Base-by-base conservation (phyloP, 345 rosid species). In the Noccaea bulbosa region DNA sequence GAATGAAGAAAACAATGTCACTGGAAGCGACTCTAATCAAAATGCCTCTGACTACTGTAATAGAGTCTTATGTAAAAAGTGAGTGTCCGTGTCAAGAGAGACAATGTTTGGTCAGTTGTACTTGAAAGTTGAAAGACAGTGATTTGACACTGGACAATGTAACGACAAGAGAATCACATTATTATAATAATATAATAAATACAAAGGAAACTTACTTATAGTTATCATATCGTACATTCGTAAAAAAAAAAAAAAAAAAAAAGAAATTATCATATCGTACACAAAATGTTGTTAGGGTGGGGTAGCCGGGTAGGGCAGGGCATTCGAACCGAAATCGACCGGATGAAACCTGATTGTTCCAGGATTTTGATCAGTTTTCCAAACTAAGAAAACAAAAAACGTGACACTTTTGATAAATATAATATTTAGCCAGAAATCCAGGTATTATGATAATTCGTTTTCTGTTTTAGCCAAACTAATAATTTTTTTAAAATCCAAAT, bases 101-200 rank as follows among this genome's bases (percentile, higher is more conserved):
- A 70, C 67, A 70, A 49, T 39, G 44, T 48, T 41, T 50, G 52
- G 41, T 60, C 74, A 60, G 6, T 70, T 49, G 74, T 70, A 70
- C 74, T 70, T 60, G 2, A n/a, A 2, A 7, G 67, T 70, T 60
- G 2, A n/a, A 2, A 7, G 67, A 70, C 22, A 60, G 60, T 60
- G 74, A 70, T 49, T 70, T 70, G 74, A 60, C 74, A 49, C 60
- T 60, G 35, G 44, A 60, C 74, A 60, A 47, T 30, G 60, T 50
- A 60, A 60, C 60, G 67, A 70, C 60, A 70, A 60, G 51, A 59
- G 12, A 16, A 4, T 30, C 51, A 39, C 59, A 47, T 45, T 0
- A 7, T 8, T 2, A 6, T 44, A 1, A 20, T 4, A 53, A 8
- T 7, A 14, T 11, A 22, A 5, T 5, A 44, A 56, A 27, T 5